phyloP scores from a whole-genome alignment of 148 eudicot genomes.

The Vaccinium corymbosum region DNA sequence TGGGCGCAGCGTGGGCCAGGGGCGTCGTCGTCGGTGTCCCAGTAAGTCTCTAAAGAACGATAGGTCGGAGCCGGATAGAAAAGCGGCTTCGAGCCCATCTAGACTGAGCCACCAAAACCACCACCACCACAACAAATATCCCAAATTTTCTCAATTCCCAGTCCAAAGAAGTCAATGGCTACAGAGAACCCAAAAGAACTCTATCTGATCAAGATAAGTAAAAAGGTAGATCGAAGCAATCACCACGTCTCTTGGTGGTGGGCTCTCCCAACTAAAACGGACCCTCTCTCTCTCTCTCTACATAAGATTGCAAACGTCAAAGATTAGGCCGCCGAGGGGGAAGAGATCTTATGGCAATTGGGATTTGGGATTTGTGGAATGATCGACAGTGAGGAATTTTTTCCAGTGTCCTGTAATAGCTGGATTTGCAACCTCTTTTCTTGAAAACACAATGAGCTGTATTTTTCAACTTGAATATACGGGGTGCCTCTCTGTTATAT shows the following conservation, averaged over 20 bases:
- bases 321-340: not conserved
- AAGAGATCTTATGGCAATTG: not conserved
- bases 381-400: not conserved
- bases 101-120: not conserved
- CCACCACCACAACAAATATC: not conserved
- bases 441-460: slow-evolving; percentile 2
- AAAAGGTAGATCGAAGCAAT: not conserved
- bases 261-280: not conserved
- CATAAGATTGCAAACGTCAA: not conserved
- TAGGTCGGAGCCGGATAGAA: slow-evolving; percentile 75
- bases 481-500: not conserved
- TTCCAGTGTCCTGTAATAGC: not conserved
- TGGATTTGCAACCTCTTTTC: not conserved
- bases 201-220: not conserved
- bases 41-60: slow-evolving; percentile 47
- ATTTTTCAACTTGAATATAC: not conserved
- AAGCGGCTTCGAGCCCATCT: slow-evolving; percentile 71
- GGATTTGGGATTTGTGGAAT: not conserved
- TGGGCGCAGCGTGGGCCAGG: slow-evolving; percentile 92
- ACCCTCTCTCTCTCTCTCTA: not conserved
- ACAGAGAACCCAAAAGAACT: not conserved
- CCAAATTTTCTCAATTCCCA: not conserved
- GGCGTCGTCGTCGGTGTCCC: slow-evolving; percentile 85
- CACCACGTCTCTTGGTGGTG: not conserved
- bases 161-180: not conserved